phyloP scores from a whole-genome alignment of 352 stramenopile species.

The Phytophthora melonis region DNA sequence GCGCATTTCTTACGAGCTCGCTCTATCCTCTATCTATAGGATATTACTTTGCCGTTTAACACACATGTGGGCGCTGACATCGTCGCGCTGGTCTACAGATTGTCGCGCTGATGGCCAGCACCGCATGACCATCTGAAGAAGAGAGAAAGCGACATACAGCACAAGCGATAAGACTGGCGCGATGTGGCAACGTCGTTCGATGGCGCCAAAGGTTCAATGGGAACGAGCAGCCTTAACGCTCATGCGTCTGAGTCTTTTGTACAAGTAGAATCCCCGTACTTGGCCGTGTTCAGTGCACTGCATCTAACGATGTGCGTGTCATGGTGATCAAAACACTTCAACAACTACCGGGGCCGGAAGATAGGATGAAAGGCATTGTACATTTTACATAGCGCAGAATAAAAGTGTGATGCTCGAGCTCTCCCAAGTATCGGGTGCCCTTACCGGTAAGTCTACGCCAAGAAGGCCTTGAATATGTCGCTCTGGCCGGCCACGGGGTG shows the following conservation, averaged over 20 bases:
- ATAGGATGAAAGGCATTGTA: constrained; percentile 18
- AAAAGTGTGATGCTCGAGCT: constrained; percentile 12
- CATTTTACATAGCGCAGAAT: constrained; percentile 35
- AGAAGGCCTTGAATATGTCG: constrained; percentile 57
- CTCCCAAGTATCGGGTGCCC: constrained; percentile 7
- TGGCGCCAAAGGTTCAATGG: too few species aligned
- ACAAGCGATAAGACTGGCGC: background rate
- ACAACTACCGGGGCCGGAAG: too few species aligned
- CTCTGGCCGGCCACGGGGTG: constrained; percentile 60
- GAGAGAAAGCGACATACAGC: background rate
- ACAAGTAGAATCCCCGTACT: too few species aligned
- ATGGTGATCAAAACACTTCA: too few species aligned
- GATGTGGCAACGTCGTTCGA: constrained; percentile 7
- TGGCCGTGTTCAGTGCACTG: too few species aligned
- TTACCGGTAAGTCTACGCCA: constrained; percentile 49
- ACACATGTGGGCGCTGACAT: too few species aligned
- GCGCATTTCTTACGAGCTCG: constrained; percentile 27
- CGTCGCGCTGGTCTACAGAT: background rate
- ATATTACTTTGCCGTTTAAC: background rate
- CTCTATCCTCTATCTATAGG: too few species aligned
- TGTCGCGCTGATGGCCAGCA: constrained; percentile 4
- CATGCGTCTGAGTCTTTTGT: too few species aligned
- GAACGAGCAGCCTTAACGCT: too few species aligned
- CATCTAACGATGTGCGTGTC: too few species aligned
- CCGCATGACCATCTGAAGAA: constrained; percentile 16